Base-by-base conservation (phyloP, 345 rosid species). In the Pelargonium nanum region DNA sequence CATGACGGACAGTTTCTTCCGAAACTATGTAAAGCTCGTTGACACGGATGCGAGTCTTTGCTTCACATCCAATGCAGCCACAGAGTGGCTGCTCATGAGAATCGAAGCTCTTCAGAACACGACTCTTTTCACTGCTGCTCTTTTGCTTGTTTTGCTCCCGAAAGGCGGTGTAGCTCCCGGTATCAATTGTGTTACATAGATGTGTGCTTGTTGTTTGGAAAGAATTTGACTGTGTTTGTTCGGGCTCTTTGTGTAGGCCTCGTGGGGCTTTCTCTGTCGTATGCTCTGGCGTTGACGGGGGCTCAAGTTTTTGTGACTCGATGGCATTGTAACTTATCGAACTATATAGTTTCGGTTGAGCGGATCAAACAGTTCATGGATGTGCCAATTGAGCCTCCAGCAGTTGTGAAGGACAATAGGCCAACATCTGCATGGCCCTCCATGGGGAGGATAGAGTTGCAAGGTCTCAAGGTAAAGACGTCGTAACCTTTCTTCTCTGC, bases 51-150 rank as follows among this genome's bases (percentile, higher is more conserved):
- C 93, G 0, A 70, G 68, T 22, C 89, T 89, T 19, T 82, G 86
- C 78, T 84, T 92, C 74, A 85, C 82, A 53, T 83, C 91, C 25
- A 89, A 82, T 61, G 93, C 82, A 30, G 81, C 80, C 53, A 73
- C 83, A 79, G 98, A 92, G 61, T 92, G 98, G 98, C 75, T 87
- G 17, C 55, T 86, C 62, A 22, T 89, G 61, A 72, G 98, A 65
- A 74, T 82, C 20, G 96, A 89, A 64, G 65, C 78, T 30, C 78
- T 92, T n/a, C 90, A 82, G 76, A 86, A 87, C 55, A 24, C 76
- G 51, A 89, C 86, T 8, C 70, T 92, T 50, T 81, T 81, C 63
- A 78, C 86, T 21, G 84, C 91, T 61, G 83, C 95, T 45, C 72
- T 92, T 69, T 78, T 92, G 55, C 85, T 89, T 26, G 63, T 83